Percentiles rank a stretch among this genome's conserved stretches.
These are phyloP conservation scores for Colletotrichum sublineola DNA, from an alignment of 2,329 filamentous ascomycete genomes.

Conservation along the genomic window DNA sequence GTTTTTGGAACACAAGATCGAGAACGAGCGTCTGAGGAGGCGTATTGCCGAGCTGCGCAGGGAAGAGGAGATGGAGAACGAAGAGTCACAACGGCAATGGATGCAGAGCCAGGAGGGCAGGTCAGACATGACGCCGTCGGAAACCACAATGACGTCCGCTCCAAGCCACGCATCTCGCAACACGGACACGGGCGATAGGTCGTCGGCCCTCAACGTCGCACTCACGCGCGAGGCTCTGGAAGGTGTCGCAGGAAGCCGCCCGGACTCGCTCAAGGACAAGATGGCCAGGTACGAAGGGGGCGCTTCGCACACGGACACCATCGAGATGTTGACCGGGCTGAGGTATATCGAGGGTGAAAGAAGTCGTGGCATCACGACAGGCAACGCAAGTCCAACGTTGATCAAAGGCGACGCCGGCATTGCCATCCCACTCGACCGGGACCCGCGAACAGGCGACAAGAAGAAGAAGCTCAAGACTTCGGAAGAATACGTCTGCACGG, in stretches of 20 bases:
- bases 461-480: slow-evolving; percentile 88
- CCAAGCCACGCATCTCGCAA: slow-evolving; percentile 52
- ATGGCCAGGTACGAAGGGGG: slow-evolving; percentile 85
- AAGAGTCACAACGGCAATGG: slow-evolving; percentile 74
- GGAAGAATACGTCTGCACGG: slow-evolving; percentile 94
- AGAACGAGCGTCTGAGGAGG: slow-evolving; percentile 88
- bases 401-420: slow-evolving; percentile 90
- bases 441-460: slow-evolving; percentile 79
- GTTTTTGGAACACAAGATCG: slow-evolving; percentile 96
- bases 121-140: slow-evolving; percentile 66
- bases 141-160: slow-evolving; percentile 55
- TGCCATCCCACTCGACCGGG: slow-evolving; percentile 84
- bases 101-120: slow-evolving; percentile 68
- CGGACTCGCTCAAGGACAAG: slow-evolving; percentile 86
- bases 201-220: slow-evolving; percentile 70
- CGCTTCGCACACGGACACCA: slow-evolving; percentile 82
- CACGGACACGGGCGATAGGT: slow-evolving; percentile 75
- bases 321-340: slow-evolving; percentile 92
- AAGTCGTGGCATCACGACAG: slow-evolving; percentile 88
- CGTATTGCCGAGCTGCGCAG: slow-evolving; percentile 86
- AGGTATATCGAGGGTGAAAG: slow-evolving; percentile 91
- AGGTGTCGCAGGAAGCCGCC: slow-evolving; percentile 73
- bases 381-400: slow-evolving; percentile 82
- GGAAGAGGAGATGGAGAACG: slow-evolving; percentile 86
- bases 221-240: slow-evolving; percentile 86